Percentiles rank a stretch among this genome's conserved stretches.
These are phyloP conservation scores for Termitomyces sp. DNA, from an alignment of 768 basidiomycete species.

Conservation along the genomic window DNA sequence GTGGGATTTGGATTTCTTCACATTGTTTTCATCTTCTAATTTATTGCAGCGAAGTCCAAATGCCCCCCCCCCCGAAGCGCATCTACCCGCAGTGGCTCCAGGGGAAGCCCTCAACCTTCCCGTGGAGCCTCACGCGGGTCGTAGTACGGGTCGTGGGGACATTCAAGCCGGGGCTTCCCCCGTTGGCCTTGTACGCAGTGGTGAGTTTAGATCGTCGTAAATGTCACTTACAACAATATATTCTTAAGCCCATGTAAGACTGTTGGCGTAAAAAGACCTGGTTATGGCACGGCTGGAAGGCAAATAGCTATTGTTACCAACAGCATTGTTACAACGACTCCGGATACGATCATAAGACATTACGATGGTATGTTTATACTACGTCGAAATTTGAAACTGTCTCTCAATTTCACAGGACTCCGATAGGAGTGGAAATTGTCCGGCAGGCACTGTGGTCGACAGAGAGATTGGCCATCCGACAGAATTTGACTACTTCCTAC, in stretches of 20 bases:
- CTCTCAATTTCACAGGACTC: slow-evolving; percentile 26
- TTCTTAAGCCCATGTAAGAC: slow-evolving; percentile 21
- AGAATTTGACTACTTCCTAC: slow-evolving; percentile 75
- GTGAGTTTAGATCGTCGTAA: slow-evolving; percentile 18
- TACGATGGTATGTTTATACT: slow-evolving; percentile 16
- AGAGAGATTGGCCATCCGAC: slow-evolving; percentile 61
- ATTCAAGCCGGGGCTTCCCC: slow-evolving; percentile 8
- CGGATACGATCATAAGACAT: slow-evolving; percentile 14
- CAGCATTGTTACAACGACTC: slow-evolving; percentile 9
- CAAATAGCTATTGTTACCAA: slow-evolving; percentile 19
- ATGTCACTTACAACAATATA: slow-evolving; percentile 7
- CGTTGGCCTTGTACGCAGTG: slow-evolving; percentile 22
- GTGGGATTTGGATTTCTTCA: background rate
- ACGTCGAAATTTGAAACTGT: background rate
- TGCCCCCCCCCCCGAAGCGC: background rate
- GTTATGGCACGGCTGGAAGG: slow-evolving; percentile 26
- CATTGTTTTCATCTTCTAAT: background rate
- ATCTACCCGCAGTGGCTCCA: background rate
- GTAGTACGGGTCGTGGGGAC: slow-evolving; percentile 24
- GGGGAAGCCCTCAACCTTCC: slow-evolving; percentile 15
- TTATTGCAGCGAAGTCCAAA: background rate
- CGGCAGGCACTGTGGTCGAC: slow-evolving; percentile 77
- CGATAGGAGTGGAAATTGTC: slow-evolving; percentile 68
- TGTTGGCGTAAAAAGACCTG: slow-evolving; percentile 28
- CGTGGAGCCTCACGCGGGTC: slow-evolving; percentile 17